These are phyloP conservation scores for Pseudopediastrum boryanum DNA, from an alignment of 139 green algal genomes.

Conservation along the genomic window DNA sequence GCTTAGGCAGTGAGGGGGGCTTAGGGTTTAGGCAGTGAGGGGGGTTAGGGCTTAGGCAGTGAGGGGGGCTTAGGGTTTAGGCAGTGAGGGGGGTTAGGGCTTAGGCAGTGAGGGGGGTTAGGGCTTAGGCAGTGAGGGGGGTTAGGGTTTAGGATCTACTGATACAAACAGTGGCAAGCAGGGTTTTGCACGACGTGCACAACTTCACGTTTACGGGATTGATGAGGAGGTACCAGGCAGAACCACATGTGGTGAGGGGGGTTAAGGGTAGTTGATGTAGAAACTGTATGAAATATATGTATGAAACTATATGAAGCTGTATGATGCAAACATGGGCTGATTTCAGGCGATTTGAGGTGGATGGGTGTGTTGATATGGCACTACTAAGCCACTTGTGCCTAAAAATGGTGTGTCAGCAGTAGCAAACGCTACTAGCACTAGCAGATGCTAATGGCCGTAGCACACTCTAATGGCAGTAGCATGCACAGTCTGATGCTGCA, in stretches of 20 bases:
- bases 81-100: too few species aligned
- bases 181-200: background rate
- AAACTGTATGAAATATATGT: background rate
- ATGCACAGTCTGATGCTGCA: background rate
- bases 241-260: conserved; percentile 43
- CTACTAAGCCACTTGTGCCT: background rate
- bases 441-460: too few species aligned
- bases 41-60: too few species aligned
- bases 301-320: background rate
- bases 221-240: conserved; percentile 50
- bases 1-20: too few species aligned
- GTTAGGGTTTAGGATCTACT: too few species aligned
- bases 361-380: too few species aligned
- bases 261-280: background rate
- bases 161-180: too few species aligned
- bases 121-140: too few species aligned
- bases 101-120: too few species aligned
- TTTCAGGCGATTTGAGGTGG: background rate
- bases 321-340: background rate
- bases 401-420: background rate
- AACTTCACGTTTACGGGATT: conserved; percentile 47
- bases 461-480: too few species aligned
- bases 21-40: too few species aligned
- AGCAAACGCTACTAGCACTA: background rate
- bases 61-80: too few species aligned